Percentiles rank a stretch among this genome's conserved stretches.
phyloP scores from a whole-genome alignment of 2,329 filamentous ascomycete genomes.

The Fusarium tricinctum region DNA sequence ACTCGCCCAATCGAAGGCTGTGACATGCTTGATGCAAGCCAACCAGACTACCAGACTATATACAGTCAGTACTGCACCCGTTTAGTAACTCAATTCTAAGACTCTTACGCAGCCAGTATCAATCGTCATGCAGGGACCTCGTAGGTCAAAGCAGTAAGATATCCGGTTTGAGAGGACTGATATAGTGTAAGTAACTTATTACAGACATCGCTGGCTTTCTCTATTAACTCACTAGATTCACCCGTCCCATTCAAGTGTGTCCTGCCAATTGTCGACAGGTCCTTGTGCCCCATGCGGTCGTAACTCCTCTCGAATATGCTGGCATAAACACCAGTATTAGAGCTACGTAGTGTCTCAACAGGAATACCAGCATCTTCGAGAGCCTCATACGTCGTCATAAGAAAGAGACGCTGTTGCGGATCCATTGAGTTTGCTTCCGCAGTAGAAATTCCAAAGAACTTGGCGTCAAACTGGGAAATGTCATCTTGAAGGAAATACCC shows the following conservation, averaged over 20 bases:
- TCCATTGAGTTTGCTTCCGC: slow-evolving; percentile 7
- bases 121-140: slow-evolving; percentile 14
- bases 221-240: slow-evolving; percentile 1
- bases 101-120: slow-evolving; percentile 15
- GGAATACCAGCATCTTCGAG: slow-evolving; percentile 15
- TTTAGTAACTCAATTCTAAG: rapidly evolving
- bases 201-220: rapidly evolving
- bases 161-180: slow-evolving; percentile 7
- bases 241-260: slow-evolving; percentile 12
- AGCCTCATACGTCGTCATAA: slow-evolving; percentile 18
- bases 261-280: slow-evolving; percentile 12
- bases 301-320: slow-evolving; percentile 22
- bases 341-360: slow-evolving; percentile 2
- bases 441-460: slow-evolving; percentile 13
- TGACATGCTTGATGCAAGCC: slow-evolving; percentile 12
- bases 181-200: not conserved
- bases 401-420: slow-evolving; percentile 2
- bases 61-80: not conserved
- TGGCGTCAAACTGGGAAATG: slow-evolving; percentile 17
- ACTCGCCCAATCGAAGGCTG: slow-evolving; percentile 12
- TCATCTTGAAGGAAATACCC: slow-evolving; percentile 13
- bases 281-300: slow-evolving; percentile 15
- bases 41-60: not conserved
- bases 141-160: slow-evolving; percentile 17
- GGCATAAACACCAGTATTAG: slow-evolving; percentile 14